Evolutionary conservation across 2,329 filamentous ascomycete genomes (phyloP).

Genomic region (Orbilia brochopaga): DNA sequence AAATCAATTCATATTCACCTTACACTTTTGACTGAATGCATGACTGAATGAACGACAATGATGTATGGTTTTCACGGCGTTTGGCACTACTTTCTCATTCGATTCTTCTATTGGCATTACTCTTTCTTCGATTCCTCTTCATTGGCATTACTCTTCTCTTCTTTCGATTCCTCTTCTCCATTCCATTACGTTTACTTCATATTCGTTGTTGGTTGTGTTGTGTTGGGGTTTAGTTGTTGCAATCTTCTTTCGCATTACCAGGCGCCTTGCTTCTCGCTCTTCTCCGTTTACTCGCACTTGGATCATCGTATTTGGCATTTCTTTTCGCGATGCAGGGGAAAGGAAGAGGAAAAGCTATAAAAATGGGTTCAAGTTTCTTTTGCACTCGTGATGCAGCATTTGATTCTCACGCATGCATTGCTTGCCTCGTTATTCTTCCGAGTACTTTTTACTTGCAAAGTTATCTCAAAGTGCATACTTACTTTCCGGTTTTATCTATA

Average conservation of each 20-base stretch:
- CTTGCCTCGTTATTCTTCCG: background rate
- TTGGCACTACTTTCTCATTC: background rate
- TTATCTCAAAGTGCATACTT: too few species aligned
- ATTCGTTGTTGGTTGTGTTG: too few species aligned
- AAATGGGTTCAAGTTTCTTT: too few species aligned
- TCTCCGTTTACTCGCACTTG: conserved; percentile 3
- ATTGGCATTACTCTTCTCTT: background rate
- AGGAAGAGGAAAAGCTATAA: too few species aligned
- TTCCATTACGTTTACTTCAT: too few species aligned
- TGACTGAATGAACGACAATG: too few species aligned
- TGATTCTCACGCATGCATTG: background rate
- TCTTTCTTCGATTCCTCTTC: background rate
- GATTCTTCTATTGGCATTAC: too few species aligned
- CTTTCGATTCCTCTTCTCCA: background rate
- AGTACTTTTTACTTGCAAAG: too few species aligned
- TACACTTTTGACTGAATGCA: too few species aligned
- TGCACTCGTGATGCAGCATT: background rate
- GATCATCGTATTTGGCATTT: background rate
- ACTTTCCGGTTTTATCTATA: too few species aligned
- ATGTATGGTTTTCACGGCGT: background rate
- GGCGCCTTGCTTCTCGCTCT: conserved; percentile 1
- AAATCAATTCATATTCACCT: too few species aligned
- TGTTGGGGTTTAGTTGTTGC: too few species aligned
- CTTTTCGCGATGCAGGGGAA: background rate
- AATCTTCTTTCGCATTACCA: conserved; percentile 10